phyloP scores from a whole-genome alignment of 1,284 basidiomycete genomes.

The Schizophyllum amplum region DNA sequence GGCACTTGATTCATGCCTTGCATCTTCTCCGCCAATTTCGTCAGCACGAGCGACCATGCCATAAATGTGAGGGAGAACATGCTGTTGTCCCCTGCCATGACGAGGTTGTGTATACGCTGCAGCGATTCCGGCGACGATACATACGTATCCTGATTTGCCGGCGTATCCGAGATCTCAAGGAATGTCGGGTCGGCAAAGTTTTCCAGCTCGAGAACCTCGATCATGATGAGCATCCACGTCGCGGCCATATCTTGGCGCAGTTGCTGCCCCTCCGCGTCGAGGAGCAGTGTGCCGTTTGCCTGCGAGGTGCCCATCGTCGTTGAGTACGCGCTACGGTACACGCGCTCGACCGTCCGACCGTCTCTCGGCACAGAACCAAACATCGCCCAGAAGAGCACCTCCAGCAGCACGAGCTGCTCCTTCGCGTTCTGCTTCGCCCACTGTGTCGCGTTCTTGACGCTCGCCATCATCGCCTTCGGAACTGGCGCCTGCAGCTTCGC shows the following conservation, averaged over 20 bases:
- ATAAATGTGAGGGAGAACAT: slow-evolving; percentile 65
- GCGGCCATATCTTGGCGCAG: slow-evolving; percentile 61
- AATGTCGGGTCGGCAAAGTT: slow-evolving; percentile 44
- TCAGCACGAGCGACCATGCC: slow-evolving; percentile 74
- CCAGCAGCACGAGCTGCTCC: slow-evolving; percentile 75
- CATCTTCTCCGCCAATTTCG: slow-evolving; percentile 38
- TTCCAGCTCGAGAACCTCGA: slow-evolving; percentile 80
- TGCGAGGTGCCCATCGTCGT: slow-evolving; percentile 66
- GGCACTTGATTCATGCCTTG: slow-evolving; percentile 39
- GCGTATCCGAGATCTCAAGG: slow-evolving; percentile 42
- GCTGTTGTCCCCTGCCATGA: slow-evolving; percentile 46
- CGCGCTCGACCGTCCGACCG: slow-evolving; percentile 49
- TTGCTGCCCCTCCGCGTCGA: slow-evolving; percentile 67
- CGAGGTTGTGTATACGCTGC: slow-evolving; percentile 53
- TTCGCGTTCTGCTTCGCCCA: slow-evolving; percentile 77
- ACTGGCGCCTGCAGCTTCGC: slow-evolving; percentile 45
- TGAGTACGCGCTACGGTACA: slow-evolving; percentile 58
- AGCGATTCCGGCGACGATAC: slow-evolving; percentile 48
- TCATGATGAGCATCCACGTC: slow-evolving; percentile 68
- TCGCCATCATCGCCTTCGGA: slow-evolving; percentile 40
- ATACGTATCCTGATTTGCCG: slow-evolving; percentile 44
- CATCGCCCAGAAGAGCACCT: slow-evolving; percentile 81
- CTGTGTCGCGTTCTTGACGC: slow-evolving; percentile 53
- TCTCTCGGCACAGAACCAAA: slow-evolving; percentile 68
- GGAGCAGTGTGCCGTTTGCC: slow-evolving; percentile 53